A percentile compares a stretch with the other conserved stretches of the same genome.
These are phyloP conservation scores for Rosa lucieae DNA, from an alignment of 306 rosid genomes.

Conservation along the genomic window DNA sequence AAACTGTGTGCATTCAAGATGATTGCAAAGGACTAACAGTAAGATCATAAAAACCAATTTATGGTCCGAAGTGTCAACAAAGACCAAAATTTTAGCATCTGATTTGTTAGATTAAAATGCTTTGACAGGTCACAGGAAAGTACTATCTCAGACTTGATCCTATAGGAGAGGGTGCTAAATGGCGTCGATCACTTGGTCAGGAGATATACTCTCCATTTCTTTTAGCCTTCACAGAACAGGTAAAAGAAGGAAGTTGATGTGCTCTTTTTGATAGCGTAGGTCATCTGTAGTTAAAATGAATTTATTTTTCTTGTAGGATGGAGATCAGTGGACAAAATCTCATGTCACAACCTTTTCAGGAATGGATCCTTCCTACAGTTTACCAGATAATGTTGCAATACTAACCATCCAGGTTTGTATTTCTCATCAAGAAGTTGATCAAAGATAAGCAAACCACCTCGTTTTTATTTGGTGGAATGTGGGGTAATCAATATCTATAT, in stretches of 20 bases:
- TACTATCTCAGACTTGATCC: constrained; percentile 77
- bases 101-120: constrained; percentile 13
- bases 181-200: constrained; percentile 88
- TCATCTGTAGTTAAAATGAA: constrained; percentile 9
- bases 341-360: constrained; percentile 57
- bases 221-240: constrained; percentile 75
- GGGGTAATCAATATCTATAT: neutral
- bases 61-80: constrained; percentile 7
- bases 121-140: constrained; percentile 65
- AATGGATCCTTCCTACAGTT: constrained; percentile 53
- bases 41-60: constrained; percentile 35
- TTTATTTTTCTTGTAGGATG: constrained; percentile 44
- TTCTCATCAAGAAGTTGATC: neutral
- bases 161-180: constrained; percentile 71
- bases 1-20: constrained; percentile 59
- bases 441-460: neutral
- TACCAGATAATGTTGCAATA: constrained; percentile 73
- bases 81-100: constrained; percentile 15
- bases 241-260: constrained; percentile 18
- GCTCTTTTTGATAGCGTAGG: neutral
- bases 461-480: neutral
- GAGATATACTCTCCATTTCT: constrained; percentile 81
- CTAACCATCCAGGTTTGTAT: constrained; percentile 69
- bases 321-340: constrained; percentile 52
- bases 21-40: constrained; percentile 69